phyloP scores from a whole-genome alignment of 179 eudicot genomes.

The Vitellaria paradoxa region DNA sequence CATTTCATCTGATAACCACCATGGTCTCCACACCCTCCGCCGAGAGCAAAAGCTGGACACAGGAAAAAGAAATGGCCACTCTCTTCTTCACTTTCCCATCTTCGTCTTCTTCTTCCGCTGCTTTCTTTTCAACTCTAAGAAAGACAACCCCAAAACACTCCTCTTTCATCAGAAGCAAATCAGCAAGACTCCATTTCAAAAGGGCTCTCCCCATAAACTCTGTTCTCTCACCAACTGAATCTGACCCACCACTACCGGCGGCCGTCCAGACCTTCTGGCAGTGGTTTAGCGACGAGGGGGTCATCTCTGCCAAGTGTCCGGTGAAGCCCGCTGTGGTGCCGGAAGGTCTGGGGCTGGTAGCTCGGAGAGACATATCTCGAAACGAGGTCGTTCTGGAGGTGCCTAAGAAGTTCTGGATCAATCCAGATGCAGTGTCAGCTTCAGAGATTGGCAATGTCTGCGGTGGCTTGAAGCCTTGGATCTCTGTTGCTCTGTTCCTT shows the following conservation, averaged over 20 bases:
- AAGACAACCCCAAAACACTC: not conserved
- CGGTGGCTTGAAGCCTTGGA: slow-evolving; percentile 87
- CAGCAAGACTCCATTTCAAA: slow-evolving; percentile 15
- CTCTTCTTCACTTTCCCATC: slow-evolving; percentile 6
- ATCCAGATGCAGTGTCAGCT: slow-evolving; percentile 66
- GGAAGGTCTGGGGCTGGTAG: slow-evolving; percentile 86
- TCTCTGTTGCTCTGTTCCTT: slow-evolving; percentile 79
- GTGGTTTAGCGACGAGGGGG: slow-evolving; percentile 76
- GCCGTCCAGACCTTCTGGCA: slow-evolving; percentile 76
- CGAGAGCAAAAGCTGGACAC: too few relatives aligned
- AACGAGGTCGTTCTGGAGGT: slow-evolving; percentile 94
- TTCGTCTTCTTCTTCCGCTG: not conserved
- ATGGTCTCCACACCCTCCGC: too few relatives aligned
- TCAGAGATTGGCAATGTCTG: slow-evolving; percentile 79
- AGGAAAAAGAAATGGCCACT: slow-evolving; percentile 8
- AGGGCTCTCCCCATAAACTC: slow-evolving; percentile 29
- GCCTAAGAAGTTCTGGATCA: slow-evolving; percentile 83
- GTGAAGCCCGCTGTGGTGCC: slow-evolving; percentile 61
- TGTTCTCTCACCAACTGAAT: slow-evolving; percentile 35
- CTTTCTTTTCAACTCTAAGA: slow-evolving; percentile 6
- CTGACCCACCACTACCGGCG: slow-evolving; percentile 29
- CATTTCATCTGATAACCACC: too few relatives aligned
- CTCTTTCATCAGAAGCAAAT: slow-evolving; percentile 13
- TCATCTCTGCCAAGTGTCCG: slow-evolving; percentile 61
- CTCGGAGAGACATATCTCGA: slow-evolving; percentile 61